Conservation (phyloP, 192 early-diverging fungal genomes). For the Lobosporangium transversale region DNA sequence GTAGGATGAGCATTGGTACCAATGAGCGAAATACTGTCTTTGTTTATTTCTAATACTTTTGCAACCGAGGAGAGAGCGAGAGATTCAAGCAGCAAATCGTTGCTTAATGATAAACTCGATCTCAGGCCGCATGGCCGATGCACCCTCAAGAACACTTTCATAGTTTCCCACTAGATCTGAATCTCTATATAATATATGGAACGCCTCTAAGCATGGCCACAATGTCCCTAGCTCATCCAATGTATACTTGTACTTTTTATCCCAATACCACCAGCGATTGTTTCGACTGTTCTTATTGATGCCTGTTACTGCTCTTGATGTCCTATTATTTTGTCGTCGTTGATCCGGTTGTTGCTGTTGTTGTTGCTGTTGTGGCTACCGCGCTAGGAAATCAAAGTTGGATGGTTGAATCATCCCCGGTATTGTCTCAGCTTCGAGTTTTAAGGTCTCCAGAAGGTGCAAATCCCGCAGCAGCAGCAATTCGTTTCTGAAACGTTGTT, state of each 20-base stretch:
- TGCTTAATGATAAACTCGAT: constrained; percentile 12
- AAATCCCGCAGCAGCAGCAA: not conserved
- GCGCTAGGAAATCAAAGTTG: constrained; percentile 6
- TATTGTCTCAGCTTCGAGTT: not conserved
- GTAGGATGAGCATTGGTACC: too few species aligned
- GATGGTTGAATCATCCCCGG: not conserved
- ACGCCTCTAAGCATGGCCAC: constrained; percentile 22
- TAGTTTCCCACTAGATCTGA: not conserved
- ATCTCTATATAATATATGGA: constrained; percentile 2
- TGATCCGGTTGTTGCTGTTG: too few species aligned
- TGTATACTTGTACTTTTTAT: too few species aligned
- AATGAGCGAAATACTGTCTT: too few species aligned
- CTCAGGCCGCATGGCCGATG: constrained; percentile 11
- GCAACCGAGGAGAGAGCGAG: too few species aligned
- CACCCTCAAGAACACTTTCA: not conserved
- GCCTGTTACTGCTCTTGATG: too few species aligned
- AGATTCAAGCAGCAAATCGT: too few species aligned
- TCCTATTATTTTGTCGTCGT: too few species aligned
- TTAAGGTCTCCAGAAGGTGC: not conserved
- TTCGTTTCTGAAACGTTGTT: not conserved
- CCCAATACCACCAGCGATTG: too few species aligned
- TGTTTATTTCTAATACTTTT: too few species aligned
- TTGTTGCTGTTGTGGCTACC: not conserved
- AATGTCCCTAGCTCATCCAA: too few species aligned
- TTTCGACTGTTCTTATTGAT: too few species aligned